These are phyloP conservation scores for Hyaloperonospora arabidopsidis DNA, from an alignment of 352 stramenopile species.

Conservation along the genomic window DNA sequence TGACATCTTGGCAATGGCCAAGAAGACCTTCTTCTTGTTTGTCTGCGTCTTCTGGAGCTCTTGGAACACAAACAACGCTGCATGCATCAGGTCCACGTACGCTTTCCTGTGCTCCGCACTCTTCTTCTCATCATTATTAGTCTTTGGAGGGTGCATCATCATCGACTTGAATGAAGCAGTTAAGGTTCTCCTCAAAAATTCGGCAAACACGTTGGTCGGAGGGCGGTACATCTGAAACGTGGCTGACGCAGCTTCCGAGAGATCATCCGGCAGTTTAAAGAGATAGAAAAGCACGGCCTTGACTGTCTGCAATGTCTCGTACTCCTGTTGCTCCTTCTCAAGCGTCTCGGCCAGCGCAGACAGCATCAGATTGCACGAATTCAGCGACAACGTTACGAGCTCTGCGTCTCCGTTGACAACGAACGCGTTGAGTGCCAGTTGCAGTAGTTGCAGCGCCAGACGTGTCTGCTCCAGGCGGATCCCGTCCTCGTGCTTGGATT, in stretches of 20 bases:
- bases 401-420: conserved; percentile 28
- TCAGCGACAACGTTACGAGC: conserved; percentile 41
- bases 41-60: conserved; percentile 73
- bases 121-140: background rate
- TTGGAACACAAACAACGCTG: conserved; percentile 60
- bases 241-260: conserved; percentile 6
- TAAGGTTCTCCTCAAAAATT: conserved; percentile 58
- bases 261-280: conserved; percentile 38
- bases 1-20: conserved; percentile 72
- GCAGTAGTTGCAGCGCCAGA: conserved; percentile 45
- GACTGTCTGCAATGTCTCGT: conserved; percentile 28
- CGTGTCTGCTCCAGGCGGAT: conserved; percentile 27
- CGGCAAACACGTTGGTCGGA: conserved; percentile 66
- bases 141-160: background rate
- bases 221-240: conserved; percentile 76
- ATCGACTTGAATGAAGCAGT: conserved; percentile 23
- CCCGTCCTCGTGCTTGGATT: conserved; percentile 34
- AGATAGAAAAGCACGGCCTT: conserved; percentile 57
- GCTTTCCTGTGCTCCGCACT: conserved; percentile 8
- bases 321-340: conserved; percentile 23
- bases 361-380: conserved; percentile 73
- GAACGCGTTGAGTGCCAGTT: conserved; percentile 42
- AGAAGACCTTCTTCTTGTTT: conserved; percentile 87
- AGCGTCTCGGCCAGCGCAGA: conserved; percentile 53
- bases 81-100: conserved; percentile 40